phyloP scores from a whole-genome alignment of 192 early-diverging fungal species.

The Phycomyces blakesleeanus region DNA sequence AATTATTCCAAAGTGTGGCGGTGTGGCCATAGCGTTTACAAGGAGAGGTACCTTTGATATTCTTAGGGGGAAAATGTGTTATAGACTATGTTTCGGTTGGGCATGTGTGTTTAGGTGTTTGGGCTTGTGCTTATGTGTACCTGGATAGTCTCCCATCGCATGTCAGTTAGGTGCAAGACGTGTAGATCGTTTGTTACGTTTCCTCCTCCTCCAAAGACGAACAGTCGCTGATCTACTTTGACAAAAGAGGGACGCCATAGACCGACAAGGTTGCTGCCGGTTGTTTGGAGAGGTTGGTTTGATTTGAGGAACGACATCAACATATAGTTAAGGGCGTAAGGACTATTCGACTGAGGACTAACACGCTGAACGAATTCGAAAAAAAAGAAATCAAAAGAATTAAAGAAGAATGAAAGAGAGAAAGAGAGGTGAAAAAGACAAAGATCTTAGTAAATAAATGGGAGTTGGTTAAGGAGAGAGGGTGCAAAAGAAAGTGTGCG shows the following conservation, averaged over 20 bases:
- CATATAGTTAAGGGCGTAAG: background rate
- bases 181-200: slow-evolving; percentile 58
- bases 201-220: slow-evolving; percentile 52
- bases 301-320: slow-evolving; percentile 28
- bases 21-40: slow-evolving; percentile 58
- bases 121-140: slow-evolving; percentile 18
- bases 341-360: background rate
- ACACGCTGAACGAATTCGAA: background rate
- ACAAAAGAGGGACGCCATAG: slow-evolving; percentile 55
- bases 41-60: slow-evolving; percentile 46
- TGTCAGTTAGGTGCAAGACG: slow-evolving; percentile 44
- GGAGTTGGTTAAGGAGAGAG: background rate
- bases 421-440: background rate
- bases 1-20: slow-evolving; percentile 52
- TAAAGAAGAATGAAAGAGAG: slow-evolving; percentile 2
- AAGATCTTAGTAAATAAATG: slow-evolving; percentile 7
- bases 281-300: slow-evolving; percentile 43
- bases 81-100: too few species aligned
- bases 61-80: too few species aligned
- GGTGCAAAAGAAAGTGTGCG: background rate
- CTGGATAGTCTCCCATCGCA: slow-evolving; percentile 51
- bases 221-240: slow-evolving; percentile 48
- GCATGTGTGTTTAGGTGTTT: too few species aligned
- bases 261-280: slow-evolving; percentile 52
- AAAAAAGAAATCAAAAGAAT: background rate